phyloP scores from a whole-genome alignment of 2,329 filamentous ascomycete species.

The Xylariaceae sp. region DNA sequence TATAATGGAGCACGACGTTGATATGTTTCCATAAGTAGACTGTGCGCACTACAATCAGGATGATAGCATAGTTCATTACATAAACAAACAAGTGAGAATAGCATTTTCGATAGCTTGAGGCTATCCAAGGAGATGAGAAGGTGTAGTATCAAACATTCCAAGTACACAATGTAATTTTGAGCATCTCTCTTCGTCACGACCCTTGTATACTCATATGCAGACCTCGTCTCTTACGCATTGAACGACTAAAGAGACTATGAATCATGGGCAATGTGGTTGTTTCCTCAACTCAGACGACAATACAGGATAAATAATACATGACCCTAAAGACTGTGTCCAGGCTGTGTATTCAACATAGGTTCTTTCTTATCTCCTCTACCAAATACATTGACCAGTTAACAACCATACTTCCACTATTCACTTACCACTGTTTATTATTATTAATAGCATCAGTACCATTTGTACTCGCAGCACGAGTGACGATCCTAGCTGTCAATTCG shows the following conservation, averaged over 20 bases:
- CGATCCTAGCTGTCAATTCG: no score
- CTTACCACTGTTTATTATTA: no score
- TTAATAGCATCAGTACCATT: no score
- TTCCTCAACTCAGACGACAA: no score
- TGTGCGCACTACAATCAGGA: not conserved
- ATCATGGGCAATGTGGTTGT: not conserved
- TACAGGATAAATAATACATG: not conserved
- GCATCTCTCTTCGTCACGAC: no score
- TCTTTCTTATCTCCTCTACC: slow-evolving; percentile 1
- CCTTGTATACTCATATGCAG: no score
- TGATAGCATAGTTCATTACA: not conserved
- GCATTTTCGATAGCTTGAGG: not conserved
- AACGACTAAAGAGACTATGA: not conserved
- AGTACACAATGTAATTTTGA: no score
- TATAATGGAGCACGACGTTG: slow-evolving; percentile 30
- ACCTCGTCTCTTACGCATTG: no score
- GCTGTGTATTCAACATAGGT: not conserved
- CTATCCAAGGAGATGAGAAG: no score
- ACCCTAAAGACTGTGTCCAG: not conserved
- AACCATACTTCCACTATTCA: not conserved
- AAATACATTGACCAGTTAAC: not conserved
- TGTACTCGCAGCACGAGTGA: no score
- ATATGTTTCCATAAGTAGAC: not conserved
- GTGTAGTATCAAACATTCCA: no score
- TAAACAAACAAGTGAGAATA: not conserved